Evolutionary conservation across 176 grass and related monocot genomes (phyloP), one percentile per base, ranked within the genome.

Genomic region (Ensete glaucum): DNA sequence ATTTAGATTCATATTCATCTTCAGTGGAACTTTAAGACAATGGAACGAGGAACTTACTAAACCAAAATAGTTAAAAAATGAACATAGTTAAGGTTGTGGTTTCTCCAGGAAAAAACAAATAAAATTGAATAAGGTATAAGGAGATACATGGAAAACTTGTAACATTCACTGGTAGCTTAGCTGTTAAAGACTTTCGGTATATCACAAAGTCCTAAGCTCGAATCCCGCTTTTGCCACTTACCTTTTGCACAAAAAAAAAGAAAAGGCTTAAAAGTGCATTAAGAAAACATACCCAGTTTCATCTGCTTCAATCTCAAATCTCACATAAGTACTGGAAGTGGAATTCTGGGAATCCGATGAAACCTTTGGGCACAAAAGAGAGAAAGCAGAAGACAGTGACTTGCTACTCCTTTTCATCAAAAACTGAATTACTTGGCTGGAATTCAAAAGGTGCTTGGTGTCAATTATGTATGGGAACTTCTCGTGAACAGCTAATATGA

Each of bases 301-400:
- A 85, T 93, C 87, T 78, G 79, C 73, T 57, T 90, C 81, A 50
- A 93, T 82, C 84, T 90, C 85, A 77, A 97, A 78, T 83, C 64
- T 85, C 77, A 97, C 84, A 70, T 72, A 58, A 76, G 51, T 6
- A 76, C 26, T 79, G 55, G 2, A 75, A 26, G 57, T 77, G 49
- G 81, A 76, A 64, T 83, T 86, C 67, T 69, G 50, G 54, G 20
- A 57, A 50, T 67, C n/a, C 62, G 81, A 81, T 62, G 81, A 72
- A 75, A 84, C 59, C 62, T 73, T 67, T 59, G 87, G 90, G 77
- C 90, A 97, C 57, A 97, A 62, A 67, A 84, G 74, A 53, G 84
- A 93, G 82, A 97, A 97, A 71, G 82, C 82, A 54, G 94, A 97
- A 78, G 94, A 97, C 51, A 97, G 71, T 74, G 94, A 91, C 92